Percentiles rank a stretch among this genome's conserved stretches.
phyloP scores from a whole-genome alignment of 345 rosid genomes.

The Abelmoschus esculentus region DNA sequence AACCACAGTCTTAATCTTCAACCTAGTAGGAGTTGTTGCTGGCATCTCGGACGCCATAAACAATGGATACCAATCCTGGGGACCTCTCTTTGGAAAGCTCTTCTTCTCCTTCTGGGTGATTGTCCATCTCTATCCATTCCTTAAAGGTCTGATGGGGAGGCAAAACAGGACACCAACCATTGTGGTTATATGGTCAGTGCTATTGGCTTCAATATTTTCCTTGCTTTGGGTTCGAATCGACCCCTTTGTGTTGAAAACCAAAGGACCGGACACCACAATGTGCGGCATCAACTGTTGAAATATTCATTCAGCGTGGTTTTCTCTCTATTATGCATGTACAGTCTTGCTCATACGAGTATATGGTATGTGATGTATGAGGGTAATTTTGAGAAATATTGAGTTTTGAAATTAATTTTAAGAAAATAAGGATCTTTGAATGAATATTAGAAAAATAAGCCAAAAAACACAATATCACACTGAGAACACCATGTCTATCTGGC shows the following conservation, averaged over 20 bases:
- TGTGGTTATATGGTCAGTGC: conserved; percentile 92
- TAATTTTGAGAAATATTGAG: too few relatives aligned
- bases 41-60: conserved; percentile 92
- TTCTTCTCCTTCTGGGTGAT: conserved; percentile 96
- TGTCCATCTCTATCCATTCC: conserved; percentile 95
- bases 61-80: conserved; percentile 90
- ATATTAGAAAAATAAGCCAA: too few relatives aligned
- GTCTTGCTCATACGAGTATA: conserved; percentile 14
- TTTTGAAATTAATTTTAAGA: too few relatives aligned
- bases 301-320: not conserved
- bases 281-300: conserved; percentile 89
- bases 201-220: conserved; percentile 91
- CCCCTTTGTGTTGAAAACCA: conserved; percentile 86
- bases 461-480: too few relatives aligned
- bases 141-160: conserved; percentile 92
- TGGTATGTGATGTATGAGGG: conserved; percentile 20
- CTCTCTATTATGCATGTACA: conserved; percentile 18
- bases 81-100: conserved; percentile 89
- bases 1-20: conserved; percentile 78
- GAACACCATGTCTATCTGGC: too few relatives aligned
- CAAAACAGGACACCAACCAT: conserved; percentile 97
- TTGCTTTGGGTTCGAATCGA: conserved; percentile 92
- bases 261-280: conserved; percentile 74
- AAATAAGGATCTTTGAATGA: too few relatives aligned
- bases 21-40: conserved; percentile 90